Evolutionary conservation across 2,329 filamentous ascomycete genomes (phyloP).

Genomic region (Sarocladium oryzae): DNA sequence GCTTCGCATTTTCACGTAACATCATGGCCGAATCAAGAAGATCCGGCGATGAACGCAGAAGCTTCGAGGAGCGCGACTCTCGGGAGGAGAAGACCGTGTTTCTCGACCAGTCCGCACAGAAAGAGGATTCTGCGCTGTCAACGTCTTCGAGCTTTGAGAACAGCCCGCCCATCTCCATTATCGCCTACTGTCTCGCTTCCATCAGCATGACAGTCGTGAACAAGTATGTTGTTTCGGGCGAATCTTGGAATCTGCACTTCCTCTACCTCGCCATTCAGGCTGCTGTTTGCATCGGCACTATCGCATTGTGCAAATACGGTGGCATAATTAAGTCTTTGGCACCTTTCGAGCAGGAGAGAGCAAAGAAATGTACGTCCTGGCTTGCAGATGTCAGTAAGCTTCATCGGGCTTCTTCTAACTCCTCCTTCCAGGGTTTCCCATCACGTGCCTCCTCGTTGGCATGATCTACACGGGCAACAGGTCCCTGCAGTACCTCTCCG

Average conservation of each 20-base stretch:
- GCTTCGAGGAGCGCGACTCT: slow-evolving; percentile 6
- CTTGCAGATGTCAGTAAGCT: background rate
- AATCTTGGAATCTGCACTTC: slow-evolving; percentile 92
- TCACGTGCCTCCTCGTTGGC: slow-evolving; percentile 89
- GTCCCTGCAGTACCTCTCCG: slow-evolving; percentile 91
- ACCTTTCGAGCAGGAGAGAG: slow-evolving; percentile 80
- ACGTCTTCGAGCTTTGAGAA: slow-evolving; percentile 51
- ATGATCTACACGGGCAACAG: slow-evolving; percentile 99
- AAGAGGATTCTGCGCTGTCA: background rate
- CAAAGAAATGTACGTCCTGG: slow-evolving; percentile 72
- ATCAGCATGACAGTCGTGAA: slow-evolving; percentile 99
- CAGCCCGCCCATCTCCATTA: slow-evolving; percentile 72
- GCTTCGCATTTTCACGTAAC: background rate
- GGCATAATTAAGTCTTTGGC: slow-evolving; percentile 78
- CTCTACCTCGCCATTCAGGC: slow-evolving; percentile 90
- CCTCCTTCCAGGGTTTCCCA: slow-evolving; percentile 89
- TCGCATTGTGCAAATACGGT: slow-evolving; percentile 71
- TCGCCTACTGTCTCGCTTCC: slow-evolving; percentile 90
- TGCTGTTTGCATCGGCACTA: slow-evolving; percentile 79
- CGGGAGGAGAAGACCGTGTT: slow-evolving; percentile 9
- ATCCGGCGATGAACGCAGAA: background rate
- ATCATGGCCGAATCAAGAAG: slow-evolving; percentile 1
- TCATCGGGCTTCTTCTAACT: no score
- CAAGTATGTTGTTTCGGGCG: slow-evolving; percentile 93
- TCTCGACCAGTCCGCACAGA: slow-evolving; percentile 3